phyloP scores from a whole-genome alignment of 805 yeast genomes.

The Wickerhamomyces queroliae region DNA sequence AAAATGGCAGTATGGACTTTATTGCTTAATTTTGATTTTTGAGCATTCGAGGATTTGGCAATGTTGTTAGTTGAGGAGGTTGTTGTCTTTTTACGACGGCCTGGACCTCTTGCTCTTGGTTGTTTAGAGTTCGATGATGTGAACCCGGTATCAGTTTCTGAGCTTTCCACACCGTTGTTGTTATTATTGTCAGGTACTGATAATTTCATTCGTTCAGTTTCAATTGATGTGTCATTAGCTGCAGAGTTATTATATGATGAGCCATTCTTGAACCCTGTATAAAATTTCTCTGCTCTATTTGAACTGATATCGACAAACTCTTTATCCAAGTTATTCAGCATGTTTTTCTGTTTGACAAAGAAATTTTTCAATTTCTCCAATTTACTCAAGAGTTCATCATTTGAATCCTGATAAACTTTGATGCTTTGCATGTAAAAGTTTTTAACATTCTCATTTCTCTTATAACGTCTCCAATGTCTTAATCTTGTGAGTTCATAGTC shows the following conservation, averaged over 20 bases:
- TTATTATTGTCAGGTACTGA: not conserved
- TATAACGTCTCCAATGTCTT: constrained; percentile 20
- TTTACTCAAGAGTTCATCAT: constrained; percentile 21
- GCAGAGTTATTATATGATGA: not conserved
- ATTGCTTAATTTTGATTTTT: not conserved
- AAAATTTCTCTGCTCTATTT: constrained; percentile 24
- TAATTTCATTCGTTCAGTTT: not conserved
- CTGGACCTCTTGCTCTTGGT: not conserved
- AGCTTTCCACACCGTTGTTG: constrained; percentile 2
- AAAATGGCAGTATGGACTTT: constrained; percentile 11
- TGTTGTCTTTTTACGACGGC: not conserved
- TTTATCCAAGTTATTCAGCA: constrained; percentile 20
- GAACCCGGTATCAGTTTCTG: constrained; percentile 15
- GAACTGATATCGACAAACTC: constrained; percentile 25
- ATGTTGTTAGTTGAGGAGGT: constrained; percentile 3
- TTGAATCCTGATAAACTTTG: constrained; percentile 22
- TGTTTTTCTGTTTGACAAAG: constrained; percentile 23
- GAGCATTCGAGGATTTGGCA: no score
- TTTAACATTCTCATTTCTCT: constrained; percentile 19
- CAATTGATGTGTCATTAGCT: not conserved
- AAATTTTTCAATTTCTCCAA: constrained; percentile 27
- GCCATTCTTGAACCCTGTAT: constrained; percentile 19
- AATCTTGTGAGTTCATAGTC: constrained; percentile 27
- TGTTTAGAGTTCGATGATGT: not conserved
- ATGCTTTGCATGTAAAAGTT: constrained; percentile 20